Base-by-base conservation (phyloP, 2,329 filamentous ascomycete genomes). In the Chrysoporthe cubensis region DNA sequence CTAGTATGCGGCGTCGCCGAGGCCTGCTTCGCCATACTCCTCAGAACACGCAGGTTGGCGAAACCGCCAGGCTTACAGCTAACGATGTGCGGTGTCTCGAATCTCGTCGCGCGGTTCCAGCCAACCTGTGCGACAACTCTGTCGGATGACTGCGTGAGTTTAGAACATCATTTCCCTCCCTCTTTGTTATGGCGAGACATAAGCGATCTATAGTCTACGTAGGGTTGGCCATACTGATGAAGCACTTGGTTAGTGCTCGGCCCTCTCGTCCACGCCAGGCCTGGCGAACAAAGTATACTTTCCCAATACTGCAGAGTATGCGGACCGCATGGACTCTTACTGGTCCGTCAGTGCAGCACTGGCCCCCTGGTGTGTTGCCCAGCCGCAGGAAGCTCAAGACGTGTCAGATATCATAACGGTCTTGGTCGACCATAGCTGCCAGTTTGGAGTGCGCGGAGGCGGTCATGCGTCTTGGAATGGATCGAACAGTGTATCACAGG, bases 291-390 rank as follows among this genome's bases (percentile, higher is more conserved):
- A 78, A 67, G 73, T 78, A 50, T 73, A 76, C 67, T 72, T 72
- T 5, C 76, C 75, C 7, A 68, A 74, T 26, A 73, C 73, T 3
- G 65, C 65, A 21, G 71, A 71, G 18, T 79, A 78, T 60, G 62
- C 70, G 40, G 73, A 73, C 9, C 76, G 78, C 7, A 73, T 79
- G 62, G 71, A 73, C 34, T 75, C 76, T 0, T 80, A 80, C 73
- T 80, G 77, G 76, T 80, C 78, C 5, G 68, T 71, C 46, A 78
- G 76, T 44, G 79, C 79, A 1, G 77, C 77, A 8, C 69, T 80
- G 37, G 64, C 72, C 4, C 75, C 78, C 6, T 78, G 76, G 74
- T 80, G 79, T 56, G 76, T 80, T 71, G 76, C 75, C 8, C 70
- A 78, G 62, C 79, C 78, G 2, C 67, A 71, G 40, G 74, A 72